Evolutionary conservation across 768 basidiomycete genomes (phyloP), one percentile per base, ranked within the genome.

Genomic region (Trichaptum fuscoviolaceum): DNA sequence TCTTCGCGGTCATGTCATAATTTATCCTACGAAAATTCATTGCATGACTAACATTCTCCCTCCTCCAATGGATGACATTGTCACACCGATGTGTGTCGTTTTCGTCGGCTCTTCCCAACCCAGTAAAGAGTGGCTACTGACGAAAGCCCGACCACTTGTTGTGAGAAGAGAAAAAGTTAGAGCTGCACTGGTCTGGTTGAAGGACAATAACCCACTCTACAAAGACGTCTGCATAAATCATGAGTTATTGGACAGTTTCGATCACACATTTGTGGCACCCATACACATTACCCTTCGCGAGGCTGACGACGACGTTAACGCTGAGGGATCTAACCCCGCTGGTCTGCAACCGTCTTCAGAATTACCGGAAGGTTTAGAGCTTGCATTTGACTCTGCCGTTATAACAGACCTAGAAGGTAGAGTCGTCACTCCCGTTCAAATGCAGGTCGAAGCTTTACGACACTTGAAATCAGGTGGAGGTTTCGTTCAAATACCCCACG

Each of bases 1-100:
- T 0, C 12, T 81, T 7, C 70, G 70, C 63, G 82, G 82, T 0
- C 75, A 82, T 69, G 70, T 79, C 7, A 79, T 83, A n/a, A 73
- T 81, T 2, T 79, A 77, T 70, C 81, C 79, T 3, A 80, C 82
- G 64, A 58, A 70, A 3, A 75, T 77, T 1, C 70, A 72, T 1
- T 58, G 62, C 0, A 62, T 81, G 5, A 72, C 74, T 0, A 36
- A 42, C 0, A 12, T 79, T 0, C 66, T 83, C 1, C 82, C 81
- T 0, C 81, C 78, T 0, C 59, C 74, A 2, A 57, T 82, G 0
- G 73, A 75, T 9, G 79, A 81, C 0, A 73, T 81, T 10, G 52
- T 73, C n/a, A n/a, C n/a, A n/a, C n/a, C n/a, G n/a, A n/a, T n/a
- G n/a, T n/a, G n/a, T n/a, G n/a, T n/a, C n/a, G 52, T 82, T 0